These are phyloP conservation scores for Camelina sativa DNA, from an alignment of 345 rosid genomes.

Conservation along the genomic window DNA sequence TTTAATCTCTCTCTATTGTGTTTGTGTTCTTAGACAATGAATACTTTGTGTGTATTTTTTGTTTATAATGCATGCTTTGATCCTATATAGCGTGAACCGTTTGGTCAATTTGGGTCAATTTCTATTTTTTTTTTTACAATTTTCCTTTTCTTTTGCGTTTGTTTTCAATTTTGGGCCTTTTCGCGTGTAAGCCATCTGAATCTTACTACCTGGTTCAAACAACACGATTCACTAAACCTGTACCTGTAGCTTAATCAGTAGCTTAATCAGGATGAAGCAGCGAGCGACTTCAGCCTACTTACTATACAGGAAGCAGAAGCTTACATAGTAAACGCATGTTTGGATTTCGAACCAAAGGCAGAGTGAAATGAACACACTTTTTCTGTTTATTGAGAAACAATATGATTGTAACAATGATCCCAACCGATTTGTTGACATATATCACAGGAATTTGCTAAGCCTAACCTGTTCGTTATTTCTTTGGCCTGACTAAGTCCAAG, in stretches of 20 bases:
- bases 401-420: slow-evolving; percentile 36
- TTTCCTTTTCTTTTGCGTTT: neutral
- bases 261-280: too few relatives aligned
- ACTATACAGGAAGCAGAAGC: too few relatives aligned
- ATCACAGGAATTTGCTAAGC: slow-evolving; percentile 23
- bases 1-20: slow-evolving; percentile 6
- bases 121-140: neutral
- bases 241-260: too few relatives aligned
- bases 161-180: slow-evolving; percentile 1
- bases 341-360: neutral
- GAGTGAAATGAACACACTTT: neutral
- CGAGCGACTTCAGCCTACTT: too few relatives aligned
- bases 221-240: too few relatives aligned
- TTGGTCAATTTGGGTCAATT: neutral
- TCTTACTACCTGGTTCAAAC: too few relatives aligned
- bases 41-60: neutral
- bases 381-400: neutral
- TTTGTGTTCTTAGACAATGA: slow-evolving; percentile 1
- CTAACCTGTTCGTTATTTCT: slow-evolving; percentile 24
- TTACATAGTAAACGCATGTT: neutral
- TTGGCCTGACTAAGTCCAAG: slow-evolving; percentile 21
- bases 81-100: neutral
- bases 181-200: too few relatives aligned
- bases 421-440: slow-evolving; percentile 32
- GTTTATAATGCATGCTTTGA: slow-evolving; percentile 11